Evolutionary conservation across 805 yeast genomes (phyloP).

Genomic region (Yueomyces sp.): DNA sequence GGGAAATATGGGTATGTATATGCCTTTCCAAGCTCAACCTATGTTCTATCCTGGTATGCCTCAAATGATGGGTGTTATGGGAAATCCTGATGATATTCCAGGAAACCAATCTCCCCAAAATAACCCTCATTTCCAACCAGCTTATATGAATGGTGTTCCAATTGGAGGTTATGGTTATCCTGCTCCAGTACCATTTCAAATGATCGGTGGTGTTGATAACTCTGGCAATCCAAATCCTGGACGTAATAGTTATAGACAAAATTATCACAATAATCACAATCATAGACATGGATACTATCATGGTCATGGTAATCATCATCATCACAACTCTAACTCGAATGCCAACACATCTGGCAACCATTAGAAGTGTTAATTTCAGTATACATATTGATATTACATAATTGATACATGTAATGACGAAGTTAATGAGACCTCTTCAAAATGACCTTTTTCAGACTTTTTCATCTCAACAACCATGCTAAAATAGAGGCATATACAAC

Average conservation of each 20-base stretch:
- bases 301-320: not conserved
- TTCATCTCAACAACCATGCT: too few species aligned
- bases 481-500: too few species aligned
- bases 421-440: too few species aligned
- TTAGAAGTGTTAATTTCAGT: too few species aligned
- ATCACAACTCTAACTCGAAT: constrained; percentile 1
- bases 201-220: constrained; percentile 7
- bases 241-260: constrained; percentile 10
- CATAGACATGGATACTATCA: constrained; percentile 7
- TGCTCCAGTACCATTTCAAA: constrained; percentile 16
- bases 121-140: constrained; percentile 16
- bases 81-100: constrained; percentile 9
- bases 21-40: constrained; percentile 25
- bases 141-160: constrained; percentile 12
- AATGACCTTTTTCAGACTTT: too few species aligned
- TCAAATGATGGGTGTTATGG: constrained; percentile 20
- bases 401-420: too few species aligned
- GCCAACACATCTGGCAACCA: not conserved
- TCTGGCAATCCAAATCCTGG: constrained; percentile 2
- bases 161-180: constrained; percentile 18
- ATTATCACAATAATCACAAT: constrained; percentile 8
- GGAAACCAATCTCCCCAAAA: constrained; percentile 15
- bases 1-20: constrained; percentile 20
- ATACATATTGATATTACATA: too few species aligned
- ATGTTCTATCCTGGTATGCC: constrained; percentile 22